Evolutionary conservation across 768 basidiomycete species (phyloP).

Genomic region (Psilocybe subaeruginosa): DNA sequence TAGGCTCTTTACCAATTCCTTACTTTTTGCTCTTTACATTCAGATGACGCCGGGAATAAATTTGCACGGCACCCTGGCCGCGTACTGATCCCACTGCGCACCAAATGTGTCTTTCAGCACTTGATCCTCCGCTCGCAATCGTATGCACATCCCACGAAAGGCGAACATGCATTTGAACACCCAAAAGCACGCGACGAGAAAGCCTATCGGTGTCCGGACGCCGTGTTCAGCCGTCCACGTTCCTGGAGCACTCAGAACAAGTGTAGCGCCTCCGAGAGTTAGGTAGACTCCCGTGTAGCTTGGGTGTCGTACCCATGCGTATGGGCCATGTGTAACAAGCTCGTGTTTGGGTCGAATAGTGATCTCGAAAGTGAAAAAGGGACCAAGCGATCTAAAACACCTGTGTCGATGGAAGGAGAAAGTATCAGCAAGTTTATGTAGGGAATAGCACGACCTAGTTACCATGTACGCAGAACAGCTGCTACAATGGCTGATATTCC

Average conservation of each 20-base stretch:
- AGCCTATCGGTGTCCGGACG: slow-evolving; percentile 25
- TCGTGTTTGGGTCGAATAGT: slow-evolving; percentile 41
- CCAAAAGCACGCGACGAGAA: slow-evolving; percentile 29
- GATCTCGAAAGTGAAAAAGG: slow-evolving; percentile 48
- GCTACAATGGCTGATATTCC: slow-evolving; percentile 26
- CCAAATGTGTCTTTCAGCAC: slow-evolving; percentile 38
- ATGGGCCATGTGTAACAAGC: slow-evolving; percentile 45
- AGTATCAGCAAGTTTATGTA: background rate
- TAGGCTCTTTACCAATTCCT: too few species aligned
- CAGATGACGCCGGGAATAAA: slow-evolving; percentile 40
- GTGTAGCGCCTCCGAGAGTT: slow-evolving; percentile 35
- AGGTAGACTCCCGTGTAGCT: slow-evolving; percentile 44
- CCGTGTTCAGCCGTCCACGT: slow-evolving; percentile 32
- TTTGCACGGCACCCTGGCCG: slow-evolving; percentile 35
- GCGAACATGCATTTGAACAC: slow-evolving; percentile 35
- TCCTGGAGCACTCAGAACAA: slow-evolving; percentile 33
- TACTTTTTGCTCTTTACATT: background rate
- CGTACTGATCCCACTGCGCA: slow-evolving; percentile 38
- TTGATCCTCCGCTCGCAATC: slow-evolving; percentile 38
- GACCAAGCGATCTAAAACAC: slow-evolving; percentile 42
- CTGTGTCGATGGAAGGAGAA: slow-evolving; percentile 17
- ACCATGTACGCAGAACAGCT: slow-evolving; percentile 34
- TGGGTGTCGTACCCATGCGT: slow-evolving; percentile 47
- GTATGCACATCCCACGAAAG: slow-evolving; percentile 33
- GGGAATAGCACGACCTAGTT: slow-evolving; percentile 5